These are phyloP conservation scores for Perilla frutescens DNA, from an alignment of 257 asterid genomes.

Conservation along the genomic window DNA sequence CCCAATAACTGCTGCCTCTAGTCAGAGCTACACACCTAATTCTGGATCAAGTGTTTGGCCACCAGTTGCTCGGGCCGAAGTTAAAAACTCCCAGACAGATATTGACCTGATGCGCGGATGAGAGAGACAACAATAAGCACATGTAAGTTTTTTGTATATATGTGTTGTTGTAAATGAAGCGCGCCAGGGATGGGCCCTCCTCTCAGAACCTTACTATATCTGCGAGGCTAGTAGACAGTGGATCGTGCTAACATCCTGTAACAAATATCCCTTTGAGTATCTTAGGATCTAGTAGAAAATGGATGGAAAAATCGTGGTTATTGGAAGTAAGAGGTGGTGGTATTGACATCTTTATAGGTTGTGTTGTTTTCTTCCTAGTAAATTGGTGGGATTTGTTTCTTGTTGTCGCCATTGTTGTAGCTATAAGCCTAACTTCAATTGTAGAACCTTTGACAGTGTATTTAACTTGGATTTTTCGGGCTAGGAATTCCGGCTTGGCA, in stretches of 20 bases:
- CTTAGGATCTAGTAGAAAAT: conserved; percentile 35
- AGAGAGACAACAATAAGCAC: conserved; percentile 45
- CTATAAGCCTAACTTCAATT: conserved; percentile 28
- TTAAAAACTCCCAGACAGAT: conserved; percentile 63
- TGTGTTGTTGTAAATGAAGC: conserved; percentile 70
- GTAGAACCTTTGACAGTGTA: conserved; percentile 27
- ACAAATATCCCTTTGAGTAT: conserved; percentile 43
- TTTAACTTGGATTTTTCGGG: conserved; percentile 26
- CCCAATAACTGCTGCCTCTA: conserved; percentile 43
- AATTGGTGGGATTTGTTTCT: conserved; percentile 45
- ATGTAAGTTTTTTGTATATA: conserved; percentile 53
- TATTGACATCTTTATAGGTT: conserved; percentile 34
- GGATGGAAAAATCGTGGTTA: conserved; percentile 38
- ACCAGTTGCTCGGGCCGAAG: conserved; percentile 51
- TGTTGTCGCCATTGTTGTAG: conserved; percentile 40
- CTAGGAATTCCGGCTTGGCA: conserved; percentile 17
- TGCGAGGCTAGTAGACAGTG: conserved; percentile 36
- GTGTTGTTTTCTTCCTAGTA: conserved; percentile 35
- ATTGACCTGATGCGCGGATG: conserved; percentile 89
- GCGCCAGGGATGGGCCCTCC: conserved; percentile 37
- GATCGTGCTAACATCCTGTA: conserved; percentile 55
- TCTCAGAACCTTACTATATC: neutral
- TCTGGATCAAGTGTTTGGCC: conserved; percentile 67
- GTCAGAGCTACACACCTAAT: conserved; percentile 49
- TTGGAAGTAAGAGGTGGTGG: conserved; percentile 26